These are phyloP conservation scores for Naganishia kalamii DNA, from an alignment of 768 basidiomycete genomes.

Conservation along the genomic window DNA sequence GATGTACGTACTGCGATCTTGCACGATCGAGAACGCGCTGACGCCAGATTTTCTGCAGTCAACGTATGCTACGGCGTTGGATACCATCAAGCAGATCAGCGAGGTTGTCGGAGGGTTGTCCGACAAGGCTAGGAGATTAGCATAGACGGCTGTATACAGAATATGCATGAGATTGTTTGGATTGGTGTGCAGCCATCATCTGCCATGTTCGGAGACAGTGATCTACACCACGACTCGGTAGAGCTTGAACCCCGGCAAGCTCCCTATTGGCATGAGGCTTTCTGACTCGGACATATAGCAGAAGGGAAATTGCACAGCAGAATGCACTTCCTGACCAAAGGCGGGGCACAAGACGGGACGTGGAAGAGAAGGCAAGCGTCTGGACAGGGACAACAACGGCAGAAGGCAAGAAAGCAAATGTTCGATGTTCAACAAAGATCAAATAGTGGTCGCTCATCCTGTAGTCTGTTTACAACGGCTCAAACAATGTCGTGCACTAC, in stretches of 20 bases:
- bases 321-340: no score
- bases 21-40: background rate
- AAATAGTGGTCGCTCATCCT: conserved; percentile 6
- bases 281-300: no score
- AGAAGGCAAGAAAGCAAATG: background rate
- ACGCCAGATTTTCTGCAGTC: conserved; percentile 52
- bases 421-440: conserved; percentile 10
- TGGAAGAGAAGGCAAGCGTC: no score
- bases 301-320: no score
- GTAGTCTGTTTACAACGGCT: conserved; percentile 9
- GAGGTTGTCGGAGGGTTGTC: conserved; percentile 93
- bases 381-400: background rate
- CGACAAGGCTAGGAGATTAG: conserved; percentile 57
- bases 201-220: no score
- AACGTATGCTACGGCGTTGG: conserved; percentile 79
- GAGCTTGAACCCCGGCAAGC: no score
- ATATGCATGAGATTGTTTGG: background rate
- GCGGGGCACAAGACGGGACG: no score
- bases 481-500: conserved; percentile 19
- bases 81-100: conserved; percentile 79
- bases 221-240: no score
- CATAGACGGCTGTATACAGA: background rate
- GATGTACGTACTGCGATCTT: conserved; percentile 58
- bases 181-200: no score
- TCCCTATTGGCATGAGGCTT: no score